A percentile compares a stretch with the other conserved stretches of the same genome.
Evolutionary conservation across 2,329 filamentous ascomycete species (phyloP).

Genomic region (Ambrosiella cleistominuta): DNA sequence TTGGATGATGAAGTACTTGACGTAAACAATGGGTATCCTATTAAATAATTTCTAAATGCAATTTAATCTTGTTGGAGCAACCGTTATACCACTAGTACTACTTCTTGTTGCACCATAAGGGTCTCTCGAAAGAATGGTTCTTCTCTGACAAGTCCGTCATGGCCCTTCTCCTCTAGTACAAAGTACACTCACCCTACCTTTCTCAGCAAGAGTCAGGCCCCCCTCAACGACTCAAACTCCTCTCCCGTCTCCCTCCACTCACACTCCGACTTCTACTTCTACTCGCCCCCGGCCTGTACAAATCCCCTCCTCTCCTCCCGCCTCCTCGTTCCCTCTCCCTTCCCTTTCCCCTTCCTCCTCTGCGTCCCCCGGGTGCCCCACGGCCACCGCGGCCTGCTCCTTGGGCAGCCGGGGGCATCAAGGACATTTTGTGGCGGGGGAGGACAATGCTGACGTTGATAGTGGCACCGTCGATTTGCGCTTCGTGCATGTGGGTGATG

Average conservation of each 20-base stretch:
- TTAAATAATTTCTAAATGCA: too few species aligned
- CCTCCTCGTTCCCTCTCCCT: neutral
- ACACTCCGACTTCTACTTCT: neutral
- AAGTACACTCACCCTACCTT: neutral
- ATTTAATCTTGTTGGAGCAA: too few species aligned
- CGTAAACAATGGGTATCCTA: too few species aligned
- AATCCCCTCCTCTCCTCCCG: neutral
- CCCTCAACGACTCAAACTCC: neutral
- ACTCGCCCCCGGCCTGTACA: slow-evolving; percentile 1
- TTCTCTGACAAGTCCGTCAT: too few species aligned
- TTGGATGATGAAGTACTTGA: too few species aligned
- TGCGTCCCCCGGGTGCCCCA: neutral
- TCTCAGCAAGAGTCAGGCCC: neutral
- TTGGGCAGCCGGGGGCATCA: slow-evolving; percentile 50
- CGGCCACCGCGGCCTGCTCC: slow-evolving; percentile 11
- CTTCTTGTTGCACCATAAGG: too few species aligned
- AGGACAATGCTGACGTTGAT: slow-evolving; percentile 73
- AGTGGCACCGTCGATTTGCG: slow-evolving; percentile 68
- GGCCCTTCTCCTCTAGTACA: too few species aligned
- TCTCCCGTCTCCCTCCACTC: neutral
- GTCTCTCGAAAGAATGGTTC: too few species aligned
- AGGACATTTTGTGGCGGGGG: slow-evolving; percentile 1
- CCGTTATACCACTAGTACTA: too few species aligned
- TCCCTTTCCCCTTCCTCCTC: neutral
- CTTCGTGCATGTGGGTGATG: slow-evolving; percentile 94